Evolutionary conservation across 108 stramenopile genomes (phyloP).

Genomic region (Asterionellopsis glacialis): DNA sequence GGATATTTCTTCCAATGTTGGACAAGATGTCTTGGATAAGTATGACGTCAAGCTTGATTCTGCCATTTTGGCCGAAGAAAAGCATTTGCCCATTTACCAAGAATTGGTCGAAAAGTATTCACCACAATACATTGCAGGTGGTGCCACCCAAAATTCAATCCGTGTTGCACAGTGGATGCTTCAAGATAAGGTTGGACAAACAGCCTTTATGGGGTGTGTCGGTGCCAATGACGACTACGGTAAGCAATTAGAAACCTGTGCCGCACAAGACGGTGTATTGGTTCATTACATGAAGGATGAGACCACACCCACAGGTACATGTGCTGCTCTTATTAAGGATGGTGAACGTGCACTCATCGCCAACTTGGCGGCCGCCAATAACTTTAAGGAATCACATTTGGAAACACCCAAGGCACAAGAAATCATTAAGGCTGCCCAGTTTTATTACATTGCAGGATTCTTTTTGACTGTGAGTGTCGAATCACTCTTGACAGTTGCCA

Average conservation of each 20-base stretch:
- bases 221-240: slow-evolving; percentile 87
- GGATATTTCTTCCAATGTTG: slow-evolving; percentile 95
- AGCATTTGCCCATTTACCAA: slow-evolving; percentile 91
- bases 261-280: slow-evolving; percentile 89
- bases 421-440: slow-evolving; percentile 76
- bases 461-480: slow-evolving; percentile 98
- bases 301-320: slow-evolving; percentile 95
- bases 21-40: slow-evolving; percentile 90
- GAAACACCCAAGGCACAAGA: slow-evolving; percentile 90
- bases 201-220: slow-evolving; percentile 93
- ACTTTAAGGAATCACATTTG: slow-evolving; percentile 92
- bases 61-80: slow-evolving; percentile 98
- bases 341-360: slow-evolving; percentile 95
- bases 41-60: slow-evolving; percentile 92
- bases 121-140: slow-evolving; percentile 97
- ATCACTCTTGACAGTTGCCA: slow-evolving; percentile 82
- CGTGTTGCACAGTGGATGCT: slow-evolving; percentile 99
- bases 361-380: slow-evolving; percentile 98
- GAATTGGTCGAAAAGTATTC: slow-evolving; percentile 83
- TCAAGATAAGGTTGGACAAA: slow-evolving; percentile 45
- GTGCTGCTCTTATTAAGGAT: slow-evolving; percentile 94
- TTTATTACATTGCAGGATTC: slow-evolving; percentile 97
- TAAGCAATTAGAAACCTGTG: slow-evolving; percentile 78
- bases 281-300: slow-evolving; percentile 96
- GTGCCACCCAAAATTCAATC: slow-evolving; percentile 99